A percentile compares a stretch with the other conserved stretches of the same genome.
phyloP scores from a whole-genome alignment of 2,329 filamentous ascomycete species.

The Pseudogymnoascus sp. region DNA sequence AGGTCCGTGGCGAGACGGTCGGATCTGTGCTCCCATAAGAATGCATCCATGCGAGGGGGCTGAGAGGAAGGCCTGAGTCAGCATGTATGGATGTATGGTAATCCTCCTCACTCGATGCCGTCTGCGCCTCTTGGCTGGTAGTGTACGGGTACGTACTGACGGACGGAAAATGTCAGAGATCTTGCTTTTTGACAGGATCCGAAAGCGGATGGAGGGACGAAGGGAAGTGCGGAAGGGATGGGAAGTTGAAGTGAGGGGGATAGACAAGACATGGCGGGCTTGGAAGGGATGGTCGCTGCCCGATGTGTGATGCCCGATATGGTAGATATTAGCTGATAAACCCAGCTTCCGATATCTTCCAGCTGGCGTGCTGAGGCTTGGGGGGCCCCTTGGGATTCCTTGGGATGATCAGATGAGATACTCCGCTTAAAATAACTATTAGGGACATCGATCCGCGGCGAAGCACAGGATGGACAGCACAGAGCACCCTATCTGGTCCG shows the following conservation, averaged over 20 bases:
- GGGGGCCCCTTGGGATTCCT: neutral
- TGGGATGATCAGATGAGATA: neutral
- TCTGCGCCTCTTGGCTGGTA: neutral
- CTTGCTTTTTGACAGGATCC: neutral
- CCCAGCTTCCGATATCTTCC: constrained; percentile 4
- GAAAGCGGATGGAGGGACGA: neutral
- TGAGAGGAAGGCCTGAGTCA: neutral
- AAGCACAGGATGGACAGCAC: neutral
- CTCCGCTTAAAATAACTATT: constrained; percentile 1
- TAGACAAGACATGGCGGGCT: neutral
- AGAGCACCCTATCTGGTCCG: neutral
- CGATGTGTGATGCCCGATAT: constrained; percentile 4
- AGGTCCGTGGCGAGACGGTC: neutral
- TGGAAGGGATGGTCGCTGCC: neutral
- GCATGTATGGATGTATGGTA: neutral
- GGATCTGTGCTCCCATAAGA: constrained; percentile 1
- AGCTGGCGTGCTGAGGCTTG: constrained; percentile 1
- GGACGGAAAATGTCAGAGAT: neutral
- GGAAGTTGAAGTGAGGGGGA: neutral
- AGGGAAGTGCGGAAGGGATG: neutral
- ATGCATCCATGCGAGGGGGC: neutral
- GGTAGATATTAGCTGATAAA: neutral
- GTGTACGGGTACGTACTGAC: neutral
- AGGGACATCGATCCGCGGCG: constrained; percentile 1
- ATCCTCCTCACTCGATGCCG: neutral